Conservation (phyloP, 179 eudicot species). For the Dionaea muscipula region DNA sequence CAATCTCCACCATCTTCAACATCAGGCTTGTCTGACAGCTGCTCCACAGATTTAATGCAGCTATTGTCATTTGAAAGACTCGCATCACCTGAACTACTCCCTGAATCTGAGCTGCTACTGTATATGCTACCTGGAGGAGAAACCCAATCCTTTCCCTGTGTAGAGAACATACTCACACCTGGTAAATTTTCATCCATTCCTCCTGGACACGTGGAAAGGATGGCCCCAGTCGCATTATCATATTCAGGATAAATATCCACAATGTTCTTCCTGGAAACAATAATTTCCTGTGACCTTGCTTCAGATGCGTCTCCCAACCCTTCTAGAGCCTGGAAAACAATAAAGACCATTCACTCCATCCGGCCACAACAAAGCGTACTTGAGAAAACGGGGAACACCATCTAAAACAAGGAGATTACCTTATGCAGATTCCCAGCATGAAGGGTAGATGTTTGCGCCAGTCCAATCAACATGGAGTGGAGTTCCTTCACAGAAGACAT, state of each 20-base stretch:
- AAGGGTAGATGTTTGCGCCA: constrained; percentile 79
- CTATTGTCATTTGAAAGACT: constrained; percentile 33
- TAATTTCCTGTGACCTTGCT: constrained; percentile 46
- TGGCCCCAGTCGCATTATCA: constrained; percentile 30
- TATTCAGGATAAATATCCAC: constrained; percentile 28
- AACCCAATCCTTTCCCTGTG: constrained; percentile 68
- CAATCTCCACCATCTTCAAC: constrained; percentile 22
- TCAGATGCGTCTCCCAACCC: constrained; percentile 74
- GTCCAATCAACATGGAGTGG: constrained; percentile 59
- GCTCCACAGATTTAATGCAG: constrained; percentile 33
- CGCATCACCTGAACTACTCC: constrained; percentile 33
- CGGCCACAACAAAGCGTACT: constrained; percentile 1
- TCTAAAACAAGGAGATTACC: constrained; percentile 28
- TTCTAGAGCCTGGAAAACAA: constrained; percentile 66
- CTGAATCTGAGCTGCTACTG: constrained; percentile 50
- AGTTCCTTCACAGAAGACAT: constrained; percentile 68
- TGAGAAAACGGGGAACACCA: constrained; percentile 6
- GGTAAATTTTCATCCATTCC: constrained; percentile 27
- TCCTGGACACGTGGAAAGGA: constrained; percentile 27
- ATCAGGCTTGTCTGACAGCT: constrained; percentile 20
- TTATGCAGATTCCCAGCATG: constrained; percentile 98
- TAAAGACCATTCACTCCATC: constrained; percentile 2
- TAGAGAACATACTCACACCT: constrained; percentile 22
- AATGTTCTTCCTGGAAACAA: constrained; percentile 37
- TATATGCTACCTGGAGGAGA: constrained; percentile 82